Conservation (phyloP, 805 yeast genomes). For the Lachancea mirantina region DNA sequence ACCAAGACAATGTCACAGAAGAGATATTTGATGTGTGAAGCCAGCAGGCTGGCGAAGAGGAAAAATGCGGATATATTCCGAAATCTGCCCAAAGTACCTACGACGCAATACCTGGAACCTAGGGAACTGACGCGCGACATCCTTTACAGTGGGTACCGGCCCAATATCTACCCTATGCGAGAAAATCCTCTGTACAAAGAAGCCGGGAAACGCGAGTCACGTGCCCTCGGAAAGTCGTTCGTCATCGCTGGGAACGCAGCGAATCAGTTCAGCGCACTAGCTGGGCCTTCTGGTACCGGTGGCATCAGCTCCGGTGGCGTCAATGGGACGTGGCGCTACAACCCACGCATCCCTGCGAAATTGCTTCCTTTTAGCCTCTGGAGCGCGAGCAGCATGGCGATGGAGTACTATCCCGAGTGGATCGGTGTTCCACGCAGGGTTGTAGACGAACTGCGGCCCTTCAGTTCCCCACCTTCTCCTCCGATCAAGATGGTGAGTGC, state of each 20-base stretch:
- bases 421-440: constrained; percentile 21
- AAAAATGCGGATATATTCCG: constrained; percentile 16
- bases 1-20: constrained; percentile 7
- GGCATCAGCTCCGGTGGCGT: constrained; percentile 28
- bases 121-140: constrained; percentile 25
- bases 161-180: constrained; percentile 27
- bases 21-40: constrained; percentile 5
- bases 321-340: constrained; percentile 28
- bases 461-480: constrained; percentile 4
- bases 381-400: constrained; percentile 26
- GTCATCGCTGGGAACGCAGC: background rate
- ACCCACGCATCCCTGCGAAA: constrained; percentile 20
- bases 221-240: constrained; percentile 4
- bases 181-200: constrained; percentile 27
- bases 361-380: constrained; percentile 23
- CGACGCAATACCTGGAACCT: constrained; percentile 26
- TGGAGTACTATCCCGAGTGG: constrained; percentile 31
- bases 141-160: constrained; percentile 29
- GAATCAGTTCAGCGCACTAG: constrained; percentile 8
- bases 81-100: constrained; percentile 28
- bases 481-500: background rate
- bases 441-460: constrained; percentile 23
- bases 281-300: constrained; percentile 25
- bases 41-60: constrained; percentile 7
- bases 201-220: constrained; percentile 7